Percentiles rank a stretch among this genome's conserved stretches.
These are phyloP conservation scores for Phytopythium vexans DNA, from an alignment of 352 stramenopile species.

Conservation along the genomic window DNA sequence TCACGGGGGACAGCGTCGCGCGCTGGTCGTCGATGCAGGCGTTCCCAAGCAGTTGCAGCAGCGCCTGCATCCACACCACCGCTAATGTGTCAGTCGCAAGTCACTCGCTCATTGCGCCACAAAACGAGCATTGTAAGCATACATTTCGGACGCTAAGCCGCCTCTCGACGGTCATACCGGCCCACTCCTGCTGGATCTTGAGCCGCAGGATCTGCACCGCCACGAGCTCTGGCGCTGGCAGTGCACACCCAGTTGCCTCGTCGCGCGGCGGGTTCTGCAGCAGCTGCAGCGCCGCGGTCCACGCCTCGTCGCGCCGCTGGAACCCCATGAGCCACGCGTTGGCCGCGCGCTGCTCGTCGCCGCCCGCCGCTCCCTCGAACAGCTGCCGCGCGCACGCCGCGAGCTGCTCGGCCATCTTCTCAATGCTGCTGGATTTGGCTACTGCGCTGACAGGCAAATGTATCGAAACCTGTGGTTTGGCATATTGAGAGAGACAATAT, in stretches of 20 bases:
- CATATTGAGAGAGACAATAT: too few species aligned
- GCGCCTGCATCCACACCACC: slow-evolving; percentile 20
- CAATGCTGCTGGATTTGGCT: neutral
- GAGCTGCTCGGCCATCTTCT: slow-evolving; percentile 46
- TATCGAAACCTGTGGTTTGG: too few species aligned
- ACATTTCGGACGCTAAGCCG: slow-evolving; percentile 45
- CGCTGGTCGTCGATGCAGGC: slow-evolving; percentile 19
- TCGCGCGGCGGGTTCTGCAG: slow-evolving; percentile 31
- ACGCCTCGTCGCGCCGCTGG: slow-evolving; percentile 52
- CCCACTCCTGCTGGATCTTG: slow-evolving; percentile 61
- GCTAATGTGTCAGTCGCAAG: slow-evolving; percentile 9
- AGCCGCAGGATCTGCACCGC: slow-evolving; percentile 68
- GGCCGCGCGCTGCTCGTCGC: slow-evolving; percentile 44
- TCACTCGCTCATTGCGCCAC: slow-evolving; percentile 3
- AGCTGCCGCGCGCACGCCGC: slow-evolving; percentile 54
- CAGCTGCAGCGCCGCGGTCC: slow-evolving; percentile 51
- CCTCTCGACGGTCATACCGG: slow-evolving; percentile 24
- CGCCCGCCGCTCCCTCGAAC: slow-evolving; percentile 59
- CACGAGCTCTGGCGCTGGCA: slow-evolving; percentile 43
- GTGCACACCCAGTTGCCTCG: slow-evolving; percentile 10
- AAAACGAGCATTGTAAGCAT: slow-evolving; percentile 1
- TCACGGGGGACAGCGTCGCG: slow-evolving; percentile 15
- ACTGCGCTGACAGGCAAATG: too few species aligned
- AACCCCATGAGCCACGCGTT: slow-evolving; percentile 72
- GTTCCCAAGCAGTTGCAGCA: slow-evolving; percentile 38